Evolutionary conservation across 352 stramenopile species (phyloP), one percentile per base, ranked within the genome.

Genomic region (Phytophthora podocarpi): DNA sequence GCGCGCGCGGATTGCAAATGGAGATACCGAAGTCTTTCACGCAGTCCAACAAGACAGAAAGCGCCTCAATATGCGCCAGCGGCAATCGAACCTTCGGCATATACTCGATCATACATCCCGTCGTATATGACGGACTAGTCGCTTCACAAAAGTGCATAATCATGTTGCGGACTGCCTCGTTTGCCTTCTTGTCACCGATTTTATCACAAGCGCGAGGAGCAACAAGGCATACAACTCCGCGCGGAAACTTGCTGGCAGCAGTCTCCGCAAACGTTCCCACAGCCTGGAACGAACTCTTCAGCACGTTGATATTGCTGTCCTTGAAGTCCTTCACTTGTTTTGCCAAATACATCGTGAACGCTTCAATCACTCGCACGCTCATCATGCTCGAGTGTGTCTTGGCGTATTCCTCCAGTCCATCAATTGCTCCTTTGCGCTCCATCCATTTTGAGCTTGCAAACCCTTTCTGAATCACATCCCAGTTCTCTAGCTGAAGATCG

Each of bases 281-380:
- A 1, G 86, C 87, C 54, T 95, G 77, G 36, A 96, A 96, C 10
- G 86, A 77, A 53, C 86, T 91, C 46, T 90, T 91, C 12, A 96
- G 52, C 3, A 95, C 87, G 46, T 96, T 94, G 55, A 96, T 90
- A 57, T 96, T 96, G 65, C 82, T 94, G 57, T 96, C 87, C 50
- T 91, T 93, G 54, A 96, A 95, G 41, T 90, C 76, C 50, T 95
- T 95, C 9, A 92, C 82, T 67, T 92, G 76, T 30, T 85, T 88
- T 18, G 70, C 61, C 46, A 95, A 31, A 60, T 86, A 91, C 28
- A 94, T 45, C 7, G 82, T 87, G 32, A 96, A 67, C 7, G 85
- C 84, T 49, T 96, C 87, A 35, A 93, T 86, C 12, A 85, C 67
- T 24, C 70, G 66, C 52, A 85, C 74, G 13, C 26, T 87, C 80